Conservation (phyloP, 2,329 filamentous ascomycete species). For the Fusarium sp. region DNA sequence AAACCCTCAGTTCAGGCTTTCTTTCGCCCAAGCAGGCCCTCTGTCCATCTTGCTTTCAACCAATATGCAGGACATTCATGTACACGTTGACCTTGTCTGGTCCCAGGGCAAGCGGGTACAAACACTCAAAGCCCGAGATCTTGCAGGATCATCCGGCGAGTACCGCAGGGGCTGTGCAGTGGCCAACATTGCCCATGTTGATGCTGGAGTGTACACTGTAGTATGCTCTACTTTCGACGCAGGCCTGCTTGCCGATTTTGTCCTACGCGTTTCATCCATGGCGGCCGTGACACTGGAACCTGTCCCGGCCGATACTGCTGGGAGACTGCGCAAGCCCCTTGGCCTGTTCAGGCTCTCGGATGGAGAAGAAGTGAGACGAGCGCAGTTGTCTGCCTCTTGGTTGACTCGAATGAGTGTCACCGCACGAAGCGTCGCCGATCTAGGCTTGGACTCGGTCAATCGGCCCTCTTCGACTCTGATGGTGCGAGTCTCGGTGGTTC, state of each 20-base stretch:
- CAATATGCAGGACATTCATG: conserved; percentile 71
- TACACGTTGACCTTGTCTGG: conserved; percentile 88
- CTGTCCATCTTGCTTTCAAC: conserved; percentile 81
- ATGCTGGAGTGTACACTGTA: conserved; percentile 82
- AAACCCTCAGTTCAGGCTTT: conserved; percentile 87
- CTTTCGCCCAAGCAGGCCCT: conserved; percentile 65
- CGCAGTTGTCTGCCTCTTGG: conserved; percentile 54
- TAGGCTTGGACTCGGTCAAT: conserved; percentile 25
- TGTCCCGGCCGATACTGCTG: conserved; percentile 79
- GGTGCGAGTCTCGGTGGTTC: conserved; percentile 78
- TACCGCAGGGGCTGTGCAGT: conserved; percentile 84
- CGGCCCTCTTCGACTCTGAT: conserved; percentile 59
- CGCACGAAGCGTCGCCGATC: conserved; percentile 47
- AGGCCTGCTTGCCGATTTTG: conserved; percentile 79
- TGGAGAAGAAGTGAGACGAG: conserved; percentile 54
- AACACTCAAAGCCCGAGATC: conserved; percentile 76
- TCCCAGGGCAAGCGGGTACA: conserved; percentile 77
- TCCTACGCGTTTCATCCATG: conserved; percentile 77
- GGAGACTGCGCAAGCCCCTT: conserved; percentile 72
- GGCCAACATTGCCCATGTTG: conserved; percentile 69
- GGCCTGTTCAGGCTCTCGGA: conserved; percentile 63
- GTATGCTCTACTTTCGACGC: conserved; percentile 92
- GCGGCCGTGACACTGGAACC: conserved; percentile 65
- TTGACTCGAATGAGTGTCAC: conserved; percentile 66
- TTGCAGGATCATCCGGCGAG: conserved; percentile 86